A percentile compares a stretch with the other conserved stretches of the same genome.
phyloP scores from a whole-genome alignment of 1,139 yeast genomes.

The Zygosaccharomyces sapae region DNA sequence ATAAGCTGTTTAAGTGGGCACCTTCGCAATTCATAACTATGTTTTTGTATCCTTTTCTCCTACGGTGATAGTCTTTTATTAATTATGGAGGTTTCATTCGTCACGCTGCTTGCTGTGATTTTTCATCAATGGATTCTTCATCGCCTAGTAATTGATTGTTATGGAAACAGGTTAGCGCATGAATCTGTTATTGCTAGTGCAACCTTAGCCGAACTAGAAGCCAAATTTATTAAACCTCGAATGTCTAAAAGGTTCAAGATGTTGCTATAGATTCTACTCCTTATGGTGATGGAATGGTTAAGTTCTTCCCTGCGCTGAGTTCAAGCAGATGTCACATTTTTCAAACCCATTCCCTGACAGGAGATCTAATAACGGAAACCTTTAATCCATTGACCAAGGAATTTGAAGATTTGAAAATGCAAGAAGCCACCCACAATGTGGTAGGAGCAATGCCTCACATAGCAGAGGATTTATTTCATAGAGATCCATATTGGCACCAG shows the following conservation, averaged over 20 bases:
- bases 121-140: constrained; percentile 43
- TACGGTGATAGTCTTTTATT: constrained; percentile 42
- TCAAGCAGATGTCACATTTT: constrained; percentile 29
- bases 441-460: constrained; percentile 6
- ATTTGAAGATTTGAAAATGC: constrained; percentile 24
- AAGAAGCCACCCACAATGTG: constrained; percentile 13
- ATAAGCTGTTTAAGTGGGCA: constrained; percentile 57
- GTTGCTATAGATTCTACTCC: constrained; percentile 62
- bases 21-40: constrained; percentile 52
- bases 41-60: constrained; percentile 58
- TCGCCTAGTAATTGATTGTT: constrained; percentile 43
- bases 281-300: constrained; percentile 37
- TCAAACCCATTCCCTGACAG: constrained; percentile 29
- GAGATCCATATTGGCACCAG: constrained; percentile 4
- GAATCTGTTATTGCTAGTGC: constrained; percentile 59
- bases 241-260: constrained; percentile 54
- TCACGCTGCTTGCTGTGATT: constrained; percentile 40
- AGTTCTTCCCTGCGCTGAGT: constrained; percentile 41
- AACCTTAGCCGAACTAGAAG: constrained; percentile 59
- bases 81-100: constrained; percentile 41
- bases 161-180: constrained; percentile 50
- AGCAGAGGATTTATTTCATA: constrained; percentile 1
- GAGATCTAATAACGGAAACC: constrained; percentile 26
- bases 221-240: constrained; percentile 62
- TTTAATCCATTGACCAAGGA: constrained; percentile 22